Evolutionary conservation across 2,329 filamentous ascomycete genomes (phyloP), one percentile per base, ranked within the genome.

Genomic region (Cladobotryum mycophilum): DNA sequence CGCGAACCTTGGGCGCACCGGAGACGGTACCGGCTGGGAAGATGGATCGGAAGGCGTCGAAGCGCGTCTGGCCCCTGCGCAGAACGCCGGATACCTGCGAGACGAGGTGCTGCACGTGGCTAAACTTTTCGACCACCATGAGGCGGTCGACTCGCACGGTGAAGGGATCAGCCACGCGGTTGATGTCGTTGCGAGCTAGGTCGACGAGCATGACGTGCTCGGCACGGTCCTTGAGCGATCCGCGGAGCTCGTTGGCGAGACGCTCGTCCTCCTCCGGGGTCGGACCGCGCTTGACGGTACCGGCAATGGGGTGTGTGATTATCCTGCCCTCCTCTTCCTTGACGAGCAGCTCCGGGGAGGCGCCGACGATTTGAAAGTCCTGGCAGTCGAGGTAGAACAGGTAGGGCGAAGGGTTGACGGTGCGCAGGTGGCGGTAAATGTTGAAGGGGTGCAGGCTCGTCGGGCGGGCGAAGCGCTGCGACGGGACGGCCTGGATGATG

Each of bases 401-500:
- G 70, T 99, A 99, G 0, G 93, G 93, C 8, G 90, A 96, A 0
- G 93, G 93, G 67, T 99, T 99, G 63, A 97, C 88, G n/a, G 89
- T 96, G 55, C 93, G 88, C 36, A 99, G 79, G 67, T 96, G 89
- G 49, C 92, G 84, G 76, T 97, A 99, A 62, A 99, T 88, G 75
- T 97, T 99, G 78, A 97, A 99, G 0, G 93, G 92, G 68, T 99
- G 93, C 41, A 99, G 76, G 50, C 82, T 84, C 3, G 93, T 99
- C 13, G 91, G 91, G 25, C 92, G 82, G 7, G 91, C 85, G 64
- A 97, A 88, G 47, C 93, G 84, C 71, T 99, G 93, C 40, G 90
- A 96, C 2, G 93, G 93, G 14, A 99, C 93, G 1, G 90, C 89
- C 69, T 99, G 93, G 71, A 99, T 97, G 65, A 99, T 97, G 74